phyloP scores from a whole-genome alignment of 2,329 filamentous ascomycete species.

The Ophiosphaerella narmari region DNA sequence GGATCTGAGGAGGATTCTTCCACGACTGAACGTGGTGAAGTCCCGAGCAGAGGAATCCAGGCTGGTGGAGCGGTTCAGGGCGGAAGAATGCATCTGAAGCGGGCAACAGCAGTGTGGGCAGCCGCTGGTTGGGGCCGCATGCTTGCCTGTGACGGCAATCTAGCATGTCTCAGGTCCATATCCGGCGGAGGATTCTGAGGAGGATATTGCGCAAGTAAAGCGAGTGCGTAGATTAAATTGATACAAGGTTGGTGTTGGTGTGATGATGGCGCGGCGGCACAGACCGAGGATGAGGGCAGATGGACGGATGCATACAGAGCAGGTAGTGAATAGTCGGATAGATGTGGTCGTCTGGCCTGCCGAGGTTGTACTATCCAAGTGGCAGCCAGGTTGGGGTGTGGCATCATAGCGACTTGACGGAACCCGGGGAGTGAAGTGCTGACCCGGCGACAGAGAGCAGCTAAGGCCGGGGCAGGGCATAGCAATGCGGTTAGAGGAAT shows the following conservation, averaged over 20 bases:
- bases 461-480: conserved; percentile 34
- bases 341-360: conserved; percentile 1
- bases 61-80: conserved; percentile 4
- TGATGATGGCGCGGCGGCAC: conserved; percentile 8
- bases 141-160: conserved; percentile 21
- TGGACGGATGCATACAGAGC: conserved; percentile 2
- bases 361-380: conserved; percentile 13
- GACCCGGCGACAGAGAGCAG: conserved; percentile 22
- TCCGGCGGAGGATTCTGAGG: conserved; percentile 10
- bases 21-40: neutral
- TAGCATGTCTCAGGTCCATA: conserved; percentile 19
- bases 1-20: neutral
- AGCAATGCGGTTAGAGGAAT: conserved; percentile 27
- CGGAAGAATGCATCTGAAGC: conserved; percentile 2
- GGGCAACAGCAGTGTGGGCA: conserved; percentile 1
- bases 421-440: conserved; percentile 21
- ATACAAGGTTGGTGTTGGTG: conserved; percentile 33
- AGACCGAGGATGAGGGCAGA: conserved; percentile 5
- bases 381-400: conserved; percentile 30
- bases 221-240: conserved; percentile 33
- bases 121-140: conserved; percentile 6
- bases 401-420: conserved; percentile 8
- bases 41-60: conserved; percentile 1
- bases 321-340: no score
- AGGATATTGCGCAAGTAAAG: conserved; percentile 10